Conservation (phyloP, 805 yeast species). For the Lachancea sp. region DNA sequence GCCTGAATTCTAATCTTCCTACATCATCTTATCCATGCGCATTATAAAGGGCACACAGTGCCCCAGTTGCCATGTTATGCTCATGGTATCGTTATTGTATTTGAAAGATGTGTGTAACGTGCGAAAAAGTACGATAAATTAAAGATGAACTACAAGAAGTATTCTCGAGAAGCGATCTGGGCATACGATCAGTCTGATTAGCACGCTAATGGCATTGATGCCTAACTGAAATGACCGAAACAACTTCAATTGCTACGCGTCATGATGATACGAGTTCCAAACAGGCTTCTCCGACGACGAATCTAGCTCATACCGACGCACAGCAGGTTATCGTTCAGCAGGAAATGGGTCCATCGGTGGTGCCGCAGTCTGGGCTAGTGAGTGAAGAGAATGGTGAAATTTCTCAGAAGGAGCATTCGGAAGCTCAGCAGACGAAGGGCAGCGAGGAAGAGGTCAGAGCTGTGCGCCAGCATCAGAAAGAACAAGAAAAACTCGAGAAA, state of each 20-base stretch:
- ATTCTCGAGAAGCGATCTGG: not conserved
- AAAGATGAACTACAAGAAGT: not conserved
- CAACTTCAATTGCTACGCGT: not conserved
- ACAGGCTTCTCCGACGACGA: conserved; percentile 1
- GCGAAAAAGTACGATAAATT: conserved; percentile 1
- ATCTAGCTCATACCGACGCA: not conserved
- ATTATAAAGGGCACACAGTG: no score
- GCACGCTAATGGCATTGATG: not conserved
- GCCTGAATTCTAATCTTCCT: no score
- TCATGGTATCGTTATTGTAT: not conserved
- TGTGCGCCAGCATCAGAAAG: conserved; percentile 14
- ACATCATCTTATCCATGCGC: no score
- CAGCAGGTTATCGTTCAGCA: not conserved
- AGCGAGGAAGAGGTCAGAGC: conserved; percentile 8
- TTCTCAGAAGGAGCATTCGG: no score
- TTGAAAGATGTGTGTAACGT: not conserved
- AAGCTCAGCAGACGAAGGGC: conserved; percentile 6
- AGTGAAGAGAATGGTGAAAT: not conserved
- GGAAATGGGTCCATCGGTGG: not conserved
- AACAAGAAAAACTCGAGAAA: conserved; percentile 10
- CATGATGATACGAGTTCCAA: not conserved
- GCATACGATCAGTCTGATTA: not conserved
- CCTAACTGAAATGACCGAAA: not conserved
- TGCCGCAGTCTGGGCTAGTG: not conserved
- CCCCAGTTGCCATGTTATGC: no score